Base-by-base conservation (phyloP, 2,329 filamentous ascomycete genomes). In the Claviceps fusiformis region DNA sequence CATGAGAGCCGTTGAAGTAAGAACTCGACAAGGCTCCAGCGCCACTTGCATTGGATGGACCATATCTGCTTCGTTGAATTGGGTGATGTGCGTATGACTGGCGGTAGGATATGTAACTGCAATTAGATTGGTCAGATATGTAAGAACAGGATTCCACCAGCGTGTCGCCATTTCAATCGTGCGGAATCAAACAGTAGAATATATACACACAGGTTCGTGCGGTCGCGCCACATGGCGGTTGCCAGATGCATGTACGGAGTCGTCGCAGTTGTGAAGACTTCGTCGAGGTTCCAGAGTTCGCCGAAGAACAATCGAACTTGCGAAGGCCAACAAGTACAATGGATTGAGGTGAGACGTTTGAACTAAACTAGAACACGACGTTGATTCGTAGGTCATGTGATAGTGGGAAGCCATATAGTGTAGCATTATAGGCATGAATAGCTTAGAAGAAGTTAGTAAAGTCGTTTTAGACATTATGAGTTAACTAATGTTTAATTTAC, bases 41-140 rank as follows among this genome's bases (percentile, higher is more conserved):
- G 62, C 75, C 72, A 55, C 80, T 72, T 27, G 65, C 62, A 58
- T 68, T 65, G 53, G 68, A 70, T 57, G 77, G 74, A 73, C 35
- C 45, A 49, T 86, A 87, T 64, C 85, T 85, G 62, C 83, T 82
- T 73, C 90, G 89, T 73, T 95, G 91, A 58, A 84, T 81, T 54
- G 93, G 93, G 69, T 96, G 91, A 71, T 97, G 93, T 64, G 90
- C 83, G 73, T 96, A 97, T 65, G 92, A 97, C 75, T 98, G 93
- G 66, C 93, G 91, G 78, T 97, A 98, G 71, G 93, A 97, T 70
- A 98, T 93, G 71, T 95, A 98, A 69, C 92, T 95, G 67, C 52
- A 61, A 50, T 58, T 54, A 43, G 35, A 47, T n/a, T 10, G 17
- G 19, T 53, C 35, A 53, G 44, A 53, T 39, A 17, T 43, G 31